Evolutionary conservation across 225 moss, liverwort and hornwort genomes (phyloP).

Genomic region (Polytrichum formosum): DNA sequence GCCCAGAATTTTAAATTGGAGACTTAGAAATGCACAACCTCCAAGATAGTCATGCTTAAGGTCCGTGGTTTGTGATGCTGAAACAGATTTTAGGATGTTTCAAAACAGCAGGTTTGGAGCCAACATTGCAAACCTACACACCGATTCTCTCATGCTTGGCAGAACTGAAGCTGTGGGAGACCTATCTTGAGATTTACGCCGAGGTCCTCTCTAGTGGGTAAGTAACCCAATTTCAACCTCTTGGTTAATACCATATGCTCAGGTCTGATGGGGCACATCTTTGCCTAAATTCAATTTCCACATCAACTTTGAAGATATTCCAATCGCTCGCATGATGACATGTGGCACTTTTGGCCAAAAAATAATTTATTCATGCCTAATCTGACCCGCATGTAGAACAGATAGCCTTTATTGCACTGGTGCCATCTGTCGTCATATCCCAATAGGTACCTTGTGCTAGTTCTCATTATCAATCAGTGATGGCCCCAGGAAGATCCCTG

Average conservation of each 20-base stretch:
- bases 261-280: background rate
- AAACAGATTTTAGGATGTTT: slow-evolving; percentile 54
- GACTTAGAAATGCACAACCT: background rate
- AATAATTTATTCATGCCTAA: background rate
- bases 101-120: slow-evolving; percentile 46
- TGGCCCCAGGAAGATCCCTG: no score
- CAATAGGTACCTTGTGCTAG: no score
- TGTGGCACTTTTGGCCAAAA: background rate
- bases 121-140: slow-evolving; percentile 46
- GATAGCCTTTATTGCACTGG: no score
- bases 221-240: background rate
- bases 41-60: background rate
- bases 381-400: background rate
- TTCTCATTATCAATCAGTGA: no score
- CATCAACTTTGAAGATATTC: background rate
- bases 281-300: no score
- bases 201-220: slow-evolving; percentile 60
- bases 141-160: slow-evolving; percentile 68
- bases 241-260: background rate
- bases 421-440: no score
- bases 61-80: background rate
- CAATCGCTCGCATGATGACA: background rate
- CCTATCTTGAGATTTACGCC: slow-evolving; percentile 49
- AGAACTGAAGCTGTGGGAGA: slow-evolving; percentile 61
- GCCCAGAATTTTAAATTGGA: background rate